phyloP scores from a whole-genome alignment of 2,329 filamentous ascomycete genomes.

The Colletotrichum sp. region DNA sequence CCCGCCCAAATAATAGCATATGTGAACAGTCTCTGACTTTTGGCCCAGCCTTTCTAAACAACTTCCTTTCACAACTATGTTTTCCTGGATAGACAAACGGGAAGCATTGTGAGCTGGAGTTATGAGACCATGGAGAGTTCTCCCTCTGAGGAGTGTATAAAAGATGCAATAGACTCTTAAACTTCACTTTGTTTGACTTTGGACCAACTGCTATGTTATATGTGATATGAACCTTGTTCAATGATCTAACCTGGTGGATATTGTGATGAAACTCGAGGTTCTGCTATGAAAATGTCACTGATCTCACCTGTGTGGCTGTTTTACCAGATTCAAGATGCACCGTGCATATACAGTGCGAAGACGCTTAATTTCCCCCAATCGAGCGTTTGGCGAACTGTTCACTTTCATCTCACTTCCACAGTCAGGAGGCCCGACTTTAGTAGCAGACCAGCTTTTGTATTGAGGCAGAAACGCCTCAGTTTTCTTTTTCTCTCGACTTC shows the following conservation, averaged over 20 bases:
- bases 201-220: background rate
- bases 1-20: no score
- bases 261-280: background rate
- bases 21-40: background rate
- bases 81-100: background rate
- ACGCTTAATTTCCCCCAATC: background rate
- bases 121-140: background rate
- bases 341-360: slow-evolving; percentile 10
- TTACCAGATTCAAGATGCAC: background rate
- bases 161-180: slow-evolving; percentile 21
- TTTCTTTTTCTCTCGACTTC: background rate
- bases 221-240: background rate
- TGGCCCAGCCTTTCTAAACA: slow-evolving; percentile 44
- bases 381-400: slow-evolving; percentile 13
- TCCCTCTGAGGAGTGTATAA: slow-evolving; percentile 11
- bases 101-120: background rate
- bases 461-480: background rate
- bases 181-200: background rate
- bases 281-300: background rate
- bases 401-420: background rate
- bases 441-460: background rate
- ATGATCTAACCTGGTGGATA: rapidly evolving
- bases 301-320: background rate
- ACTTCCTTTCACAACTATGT: background rate
- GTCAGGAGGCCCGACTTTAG: background rate